A percentile compares a stretch with the other conserved stretches of the same genome.
Evolutionary conservation across 2,329 filamentous ascomycete genomes (phyloP).

Genomic region (Aureobasidium sp.): DNA sequence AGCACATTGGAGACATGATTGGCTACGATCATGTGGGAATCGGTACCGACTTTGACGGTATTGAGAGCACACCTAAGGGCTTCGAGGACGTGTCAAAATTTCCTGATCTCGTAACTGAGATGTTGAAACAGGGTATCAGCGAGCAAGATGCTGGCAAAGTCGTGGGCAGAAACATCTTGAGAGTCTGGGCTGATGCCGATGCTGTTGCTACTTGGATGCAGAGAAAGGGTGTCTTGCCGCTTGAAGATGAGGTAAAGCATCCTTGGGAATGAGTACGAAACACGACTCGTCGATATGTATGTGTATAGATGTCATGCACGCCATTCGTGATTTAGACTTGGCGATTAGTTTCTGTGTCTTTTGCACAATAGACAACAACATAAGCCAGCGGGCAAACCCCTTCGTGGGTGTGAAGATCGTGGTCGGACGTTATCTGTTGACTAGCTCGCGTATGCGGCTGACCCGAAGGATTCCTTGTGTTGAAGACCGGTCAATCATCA

Average conservation of each 20-base stretch:
- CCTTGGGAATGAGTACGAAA: background rate
- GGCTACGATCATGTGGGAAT: slow-evolving; percentile 84
- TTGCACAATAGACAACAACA: background rate
- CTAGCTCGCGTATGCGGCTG: background rate
- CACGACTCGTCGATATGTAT: background rate
- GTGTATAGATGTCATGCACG: background rate
- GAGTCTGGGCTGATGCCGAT: slow-evolving; percentile 79
- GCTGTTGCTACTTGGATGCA: slow-evolving; percentile 61
- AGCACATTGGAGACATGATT: slow-evolving; percentile 73
- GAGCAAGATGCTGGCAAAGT: slow-evolving; percentile 68
- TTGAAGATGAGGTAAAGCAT: slow-evolving; percentile 36
- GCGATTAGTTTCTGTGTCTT: background rate
- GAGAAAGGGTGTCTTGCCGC: slow-evolving; percentile 32
- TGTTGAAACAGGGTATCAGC: slow-evolving; percentile 66
- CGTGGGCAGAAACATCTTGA: slow-evolving; percentile 70
- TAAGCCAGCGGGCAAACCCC: no score
- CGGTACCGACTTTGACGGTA: slow-evolving; percentile 86
- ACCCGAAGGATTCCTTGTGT: background rate
- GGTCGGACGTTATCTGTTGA: background rate
- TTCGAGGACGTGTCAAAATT: slow-evolving; percentile 82
- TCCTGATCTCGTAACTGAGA: slow-evolving; percentile 67
- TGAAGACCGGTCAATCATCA: background rate
- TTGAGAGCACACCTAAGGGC: slow-evolving; percentile 58
- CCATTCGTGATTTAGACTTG: background rate
- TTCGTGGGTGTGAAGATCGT: background rate